Base-by-base conservation (phyloP, 2,329 filamentous ascomycete species). In the Hysterium pulicare region DNA sequence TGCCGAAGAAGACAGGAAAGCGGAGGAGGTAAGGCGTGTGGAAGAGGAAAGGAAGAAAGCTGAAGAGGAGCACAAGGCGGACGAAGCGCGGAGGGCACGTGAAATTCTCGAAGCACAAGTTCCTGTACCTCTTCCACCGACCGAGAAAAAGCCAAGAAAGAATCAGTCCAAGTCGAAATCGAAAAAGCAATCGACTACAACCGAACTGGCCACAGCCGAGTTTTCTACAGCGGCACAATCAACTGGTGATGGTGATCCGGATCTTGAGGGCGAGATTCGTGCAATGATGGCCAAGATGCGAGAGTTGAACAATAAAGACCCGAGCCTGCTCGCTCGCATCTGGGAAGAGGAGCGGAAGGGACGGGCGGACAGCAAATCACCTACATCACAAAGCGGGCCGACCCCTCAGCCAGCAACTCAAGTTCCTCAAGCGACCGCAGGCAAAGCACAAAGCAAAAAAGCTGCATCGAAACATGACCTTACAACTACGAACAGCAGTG, bases 251-350 rank as follows among this genome's bases (percentile, higher is more conserved):
- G 13, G 34, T 15, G 53, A 53, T 8, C 64, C 65, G 28, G 64
- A 64, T 17, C 70, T 77, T 38, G 76, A 76, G 46, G 58, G 62
- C 2, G 72, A 79, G 51, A 77, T 80, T 60, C 71, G 73, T 43
- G 65, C 66, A 2, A 73, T 80, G 70, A 76, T 81, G 60, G 71
- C 75, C 26, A 78, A 75, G 50, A 80, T 82, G 75, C 68, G 76
- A 30, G 72, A 79, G 46, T 72, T 78, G 45, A 78, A 79, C 45
- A 62, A 63, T 20, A 74, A 75, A 51, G 76, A 82, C 49, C 79
- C 79, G 3, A 61, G 64, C 9, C 66, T 79, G 42, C 73, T 82
- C 38, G 72, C 76, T 19, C 71, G 70, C 50, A 70, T 82, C 7
- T 80, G 77, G 77, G 76, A 79, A 42, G 63, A 78, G 66, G 69